phyloP scores from a whole-genome alignment of 73 alveolate genomes.

The Stentor coeruleus region DNA sequence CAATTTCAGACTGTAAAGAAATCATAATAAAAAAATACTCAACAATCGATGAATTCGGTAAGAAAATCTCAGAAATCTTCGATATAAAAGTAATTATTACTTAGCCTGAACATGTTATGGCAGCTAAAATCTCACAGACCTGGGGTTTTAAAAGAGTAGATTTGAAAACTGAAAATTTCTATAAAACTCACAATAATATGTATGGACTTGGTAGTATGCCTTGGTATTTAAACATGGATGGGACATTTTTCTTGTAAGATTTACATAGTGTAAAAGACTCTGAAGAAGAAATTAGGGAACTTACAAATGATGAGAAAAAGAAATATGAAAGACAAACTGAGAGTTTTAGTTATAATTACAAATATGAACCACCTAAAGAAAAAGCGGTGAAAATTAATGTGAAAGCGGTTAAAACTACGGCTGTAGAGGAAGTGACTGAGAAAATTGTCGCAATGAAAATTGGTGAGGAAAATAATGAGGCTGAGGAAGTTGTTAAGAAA shows the following conservation, averaged over 20 bases:
- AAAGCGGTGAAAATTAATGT: conserved; percentile 19
- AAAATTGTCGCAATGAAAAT: too few species aligned
- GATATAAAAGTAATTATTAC: not conserved
- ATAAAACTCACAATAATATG: not conserved
- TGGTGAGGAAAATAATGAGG: too few species aligned
- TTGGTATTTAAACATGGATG: not conserved
- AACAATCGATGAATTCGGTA: not conserved
- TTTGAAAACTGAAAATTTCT: not conserved
- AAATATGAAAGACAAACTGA: not conserved
- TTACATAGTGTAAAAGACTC: not conserved
- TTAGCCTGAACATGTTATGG: conserved; percentile 1
- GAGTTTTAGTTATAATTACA: not conserved
- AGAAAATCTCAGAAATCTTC: not conserved
- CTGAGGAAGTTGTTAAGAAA: too few species aligned
- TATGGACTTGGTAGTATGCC: not conserved
- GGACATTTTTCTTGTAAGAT: not conserved
- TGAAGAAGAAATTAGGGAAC: not conserved
- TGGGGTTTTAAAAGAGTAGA: not conserved
- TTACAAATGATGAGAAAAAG: conserved; percentile 11
- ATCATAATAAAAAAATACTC: not conserved
- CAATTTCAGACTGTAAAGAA: not conserved
- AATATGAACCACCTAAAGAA: conserved; percentile 24
- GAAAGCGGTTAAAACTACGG: too few species aligned
- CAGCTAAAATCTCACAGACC: not conserved
- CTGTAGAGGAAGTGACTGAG: too few species aligned